These are phyloP conservation scores for Vigna reflexopilosa DNA, from an alignment of 306 rosid genomes.

Conservation along the genomic window DNA sequence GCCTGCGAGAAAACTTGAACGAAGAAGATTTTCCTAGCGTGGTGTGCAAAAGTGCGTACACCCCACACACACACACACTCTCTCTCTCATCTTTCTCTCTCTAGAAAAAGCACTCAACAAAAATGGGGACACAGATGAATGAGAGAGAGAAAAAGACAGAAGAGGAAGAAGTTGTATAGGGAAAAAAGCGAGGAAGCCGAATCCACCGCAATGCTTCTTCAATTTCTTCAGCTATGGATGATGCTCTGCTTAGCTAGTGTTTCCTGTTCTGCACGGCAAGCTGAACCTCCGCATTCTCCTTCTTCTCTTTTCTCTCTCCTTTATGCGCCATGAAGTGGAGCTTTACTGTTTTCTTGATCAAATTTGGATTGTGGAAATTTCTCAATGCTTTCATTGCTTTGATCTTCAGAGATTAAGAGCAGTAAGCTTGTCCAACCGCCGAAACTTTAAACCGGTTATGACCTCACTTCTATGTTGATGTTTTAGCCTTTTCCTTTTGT, in stretches of 20 bases:
- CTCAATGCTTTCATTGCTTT: not conserved
- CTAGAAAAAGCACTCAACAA: conserved; percentile 19
- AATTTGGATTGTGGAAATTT: conserved; percentile 5
- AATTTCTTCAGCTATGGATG: conserved; percentile 57
- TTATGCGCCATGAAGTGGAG: not conserved
- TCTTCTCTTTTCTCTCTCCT: not conserved
- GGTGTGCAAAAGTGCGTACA: conserved; percentile 26
- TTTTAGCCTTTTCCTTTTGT: not conserved
- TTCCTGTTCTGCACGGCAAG: conserved; percentile 48
- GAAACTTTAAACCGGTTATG: not conserved
- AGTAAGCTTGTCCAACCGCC: not conserved
- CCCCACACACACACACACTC: conserved; percentile 39
- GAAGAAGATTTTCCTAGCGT: conserved; percentile 33
- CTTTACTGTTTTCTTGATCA: conserved; percentile 2
- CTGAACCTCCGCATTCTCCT: conserved; percentile 46
- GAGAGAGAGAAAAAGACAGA: conserved; percentile 7
- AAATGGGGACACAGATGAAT: conserved; percentile 19
- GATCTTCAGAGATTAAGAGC: conserved; percentile 10
- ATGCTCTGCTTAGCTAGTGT: conserved; percentile 49
- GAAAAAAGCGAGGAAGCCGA: conserved; percentile 13
- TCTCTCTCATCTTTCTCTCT: conserved; percentile 17
- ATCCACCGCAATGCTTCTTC: conserved; percentile 51
- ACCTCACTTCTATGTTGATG: not conserved
- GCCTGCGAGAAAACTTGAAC: conserved; percentile 36
- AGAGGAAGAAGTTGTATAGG: conserved; percentile 22